Evolutionary conservation across 2,329 filamentous ascomycete species (phyloP).

Genomic region (Fusarium hostae): DNA sequence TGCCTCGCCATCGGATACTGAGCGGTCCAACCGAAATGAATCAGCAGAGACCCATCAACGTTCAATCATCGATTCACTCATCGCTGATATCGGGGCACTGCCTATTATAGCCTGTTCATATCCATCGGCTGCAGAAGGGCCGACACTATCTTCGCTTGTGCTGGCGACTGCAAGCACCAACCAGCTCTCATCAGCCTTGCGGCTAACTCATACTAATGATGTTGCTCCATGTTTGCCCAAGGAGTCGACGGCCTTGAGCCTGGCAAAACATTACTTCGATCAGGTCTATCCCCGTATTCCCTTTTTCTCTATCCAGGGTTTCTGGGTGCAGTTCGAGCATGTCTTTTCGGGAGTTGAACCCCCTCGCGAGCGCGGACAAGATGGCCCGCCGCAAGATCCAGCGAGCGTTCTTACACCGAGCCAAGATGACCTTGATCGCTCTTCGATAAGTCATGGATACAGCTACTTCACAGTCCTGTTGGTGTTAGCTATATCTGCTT

Average conservation of each 20-base stretch:
- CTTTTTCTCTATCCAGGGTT: constrained; percentile 15
- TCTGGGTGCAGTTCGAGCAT: constrained; percentile 16
- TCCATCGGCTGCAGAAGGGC: background rate
- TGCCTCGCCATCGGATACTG: background rate
- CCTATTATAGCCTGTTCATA: constrained; percentile 8
- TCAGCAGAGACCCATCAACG: background rate
- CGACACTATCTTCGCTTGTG: background rate
- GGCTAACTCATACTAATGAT: accelerated
- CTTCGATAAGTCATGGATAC: background rate
- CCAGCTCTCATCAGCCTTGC: background rate
- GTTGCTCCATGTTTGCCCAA: background rate
- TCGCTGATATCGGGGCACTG: constrained; percentile 5
- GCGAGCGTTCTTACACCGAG: background rate
- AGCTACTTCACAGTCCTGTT: constrained; percentile 9
- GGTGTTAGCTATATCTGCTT: background rate
- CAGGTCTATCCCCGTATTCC: constrained; percentile 9
- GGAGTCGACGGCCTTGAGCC: background rate
- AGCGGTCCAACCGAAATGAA: background rate
- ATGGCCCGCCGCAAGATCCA: background rate
- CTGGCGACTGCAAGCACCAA: constrained; percentile 7
- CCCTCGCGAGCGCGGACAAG: accelerated
- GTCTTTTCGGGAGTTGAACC: constrained; percentile 2
- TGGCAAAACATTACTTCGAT: constrained; percentile 1
- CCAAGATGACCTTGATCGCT: background rate
- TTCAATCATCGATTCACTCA: constrained; percentile 11